phyloP scores from a whole-genome alignment of 75 land plant genomes.

The Sequoia sempervirens region DNA sequence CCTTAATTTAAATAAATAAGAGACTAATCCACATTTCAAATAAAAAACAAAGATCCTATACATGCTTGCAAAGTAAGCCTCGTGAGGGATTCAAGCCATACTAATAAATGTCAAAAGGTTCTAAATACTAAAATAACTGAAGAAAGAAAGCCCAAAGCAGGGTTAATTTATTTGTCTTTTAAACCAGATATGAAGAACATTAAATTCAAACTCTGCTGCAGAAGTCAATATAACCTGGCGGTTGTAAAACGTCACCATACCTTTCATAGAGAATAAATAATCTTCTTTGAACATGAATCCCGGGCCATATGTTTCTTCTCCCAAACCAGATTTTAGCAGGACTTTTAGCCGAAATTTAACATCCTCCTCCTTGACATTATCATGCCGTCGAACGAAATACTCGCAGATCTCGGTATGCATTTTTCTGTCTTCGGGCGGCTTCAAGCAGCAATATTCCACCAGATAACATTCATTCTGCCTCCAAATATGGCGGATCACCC shows the following conservation, averaged over 20 bases:
- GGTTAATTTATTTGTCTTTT: too few relatives aligned
- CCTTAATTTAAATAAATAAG: too few relatives aligned
- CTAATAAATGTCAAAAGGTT: too few relatives aligned
- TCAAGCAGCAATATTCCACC: constrained; percentile 47
- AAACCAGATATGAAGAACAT: too few relatives aligned
- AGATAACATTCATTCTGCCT: constrained; percentile 30
- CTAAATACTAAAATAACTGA: too few relatives aligned
- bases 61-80: too few relatives aligned
- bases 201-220: too few relatives aligned
- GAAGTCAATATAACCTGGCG: too few relatives aligned
- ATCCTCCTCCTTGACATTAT: constrained; percentile 20
- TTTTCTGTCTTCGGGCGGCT: constrained; percentile 34
- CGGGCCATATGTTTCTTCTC: constrained; percentile 58
- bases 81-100: too few relatives aligned
- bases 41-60: too few relatives aligned
- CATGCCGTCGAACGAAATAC: constrained; percentile 25
- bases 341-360: constrained; percentile 38
- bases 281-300: constrained; percentile 17
- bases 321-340: constrained; percentile 40
- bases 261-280: not conserved
- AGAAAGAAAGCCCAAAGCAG: too few relatives aligned
- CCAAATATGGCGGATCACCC: not conserved
- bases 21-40: too few relatives aligned
- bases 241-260: not conserved
- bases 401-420: constrained; percentile 28